A percentile compares a stretch with the other conserved stretches of the same genome.
Evolutionary conservation across 1,284 basidiomycete genomes (phyloP).

Genomic region (Leccinum angustisporum): DNA sequence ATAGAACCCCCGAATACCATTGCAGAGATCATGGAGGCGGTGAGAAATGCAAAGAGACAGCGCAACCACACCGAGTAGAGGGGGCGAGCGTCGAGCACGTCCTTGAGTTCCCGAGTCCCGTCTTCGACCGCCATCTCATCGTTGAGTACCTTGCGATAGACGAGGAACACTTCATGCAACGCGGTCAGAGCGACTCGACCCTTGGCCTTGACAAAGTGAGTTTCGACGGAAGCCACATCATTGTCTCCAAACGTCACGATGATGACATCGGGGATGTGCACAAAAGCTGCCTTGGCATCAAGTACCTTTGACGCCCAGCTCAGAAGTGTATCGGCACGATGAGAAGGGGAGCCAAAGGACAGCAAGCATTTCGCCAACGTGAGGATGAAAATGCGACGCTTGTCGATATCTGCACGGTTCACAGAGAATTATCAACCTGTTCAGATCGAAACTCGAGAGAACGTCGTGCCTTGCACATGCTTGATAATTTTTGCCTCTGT

Average conservation of each 20-base stretch:
- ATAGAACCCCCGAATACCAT: constrained; percentile 82
- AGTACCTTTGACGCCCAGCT: constrained; percentile 53
- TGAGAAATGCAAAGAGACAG: constrained; percentile 71
- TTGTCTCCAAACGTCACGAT: constrained; percentile 75
- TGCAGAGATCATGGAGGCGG: constrained; percentile 75
- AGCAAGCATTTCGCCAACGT: constrained; percentile 81
- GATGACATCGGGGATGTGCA: constrained; percentile 78
- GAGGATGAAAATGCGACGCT: constrained; percentile 75
- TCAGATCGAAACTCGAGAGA: not conserved
- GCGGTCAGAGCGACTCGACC: constrained; percentile 73
- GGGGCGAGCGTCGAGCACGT: constrained; percentile 59
- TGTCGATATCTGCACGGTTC: constrained; percentile 50
- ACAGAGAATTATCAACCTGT: constrained; percentile 1
- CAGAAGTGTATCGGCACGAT: constrained; percentile 83
- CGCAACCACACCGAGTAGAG: constrained; percentile 62
- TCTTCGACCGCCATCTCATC: constrained; percentile 68
- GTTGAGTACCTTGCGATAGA: constrained; percentile 79
- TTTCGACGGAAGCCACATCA: constrained; percentile 58
- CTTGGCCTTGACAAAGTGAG: constrained; percentile 75
- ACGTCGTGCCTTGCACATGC: constrained; percentile 32
- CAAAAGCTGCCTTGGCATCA: constrained; percentile 67
- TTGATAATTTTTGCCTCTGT: constrained; percentile 26
- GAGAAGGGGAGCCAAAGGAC: constrained; percentile 82
- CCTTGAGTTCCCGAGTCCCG: constrained; percentile 60
- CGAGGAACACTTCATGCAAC: constrained; percentile 68